Base-by-base conservation (phyloP, 2,329 filamentous ascomycete species). In the Aspergillus jensenii region DNA sequence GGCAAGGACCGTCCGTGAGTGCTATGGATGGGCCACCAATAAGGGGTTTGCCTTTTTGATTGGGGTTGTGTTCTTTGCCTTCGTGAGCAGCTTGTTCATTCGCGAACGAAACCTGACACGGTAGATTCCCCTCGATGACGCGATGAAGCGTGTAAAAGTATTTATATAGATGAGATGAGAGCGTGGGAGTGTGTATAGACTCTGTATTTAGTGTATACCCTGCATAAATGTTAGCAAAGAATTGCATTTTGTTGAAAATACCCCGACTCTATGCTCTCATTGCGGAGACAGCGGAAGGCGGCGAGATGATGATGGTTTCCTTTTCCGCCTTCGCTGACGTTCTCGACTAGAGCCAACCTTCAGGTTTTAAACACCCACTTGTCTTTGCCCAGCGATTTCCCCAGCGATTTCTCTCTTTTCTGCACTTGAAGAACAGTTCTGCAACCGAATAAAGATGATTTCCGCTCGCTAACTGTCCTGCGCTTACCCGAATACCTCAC, bases 11-110 rank as follows among this genome's bases (percentile, higher is more conserved):
- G 89, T 93, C 3, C 81, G 84, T 39, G 74, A 77, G 27, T 90
- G 88, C 69, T 93, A 93, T 72, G 84, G 85, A 43, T 77, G 76
- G 65, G 81, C 83, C 41, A 82, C 79, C 6, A 77, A 79, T 56
- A 77, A 78, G 25, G 81, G 82, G 0, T 81, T 86, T 66, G 74
- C 67, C 2, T 75, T 86, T 33, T 74, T 82, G 68, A 70, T 82
- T 54, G 73, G 67, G 3, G 68, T 86, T n/a, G 80, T 83, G 3
- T 71, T 76, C 43, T 80, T 82, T 47, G 79, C 82, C 35, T 60
- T 76, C 50, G 57, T 78, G n/a, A 72, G 71, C 55, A 72, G 71
- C 27, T 67, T 71, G 54, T 88, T 84, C 60, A 81, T 89, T 11
- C 79, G 75, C 58, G 86, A 88, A 73, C 85, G 78, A 71, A 80